These are phyloP conservation scores for Xenoacremonium recifei DNA, from an alignment of 2,329 filamentous ascomycete species.

Conservation along the genomic window DNA sequence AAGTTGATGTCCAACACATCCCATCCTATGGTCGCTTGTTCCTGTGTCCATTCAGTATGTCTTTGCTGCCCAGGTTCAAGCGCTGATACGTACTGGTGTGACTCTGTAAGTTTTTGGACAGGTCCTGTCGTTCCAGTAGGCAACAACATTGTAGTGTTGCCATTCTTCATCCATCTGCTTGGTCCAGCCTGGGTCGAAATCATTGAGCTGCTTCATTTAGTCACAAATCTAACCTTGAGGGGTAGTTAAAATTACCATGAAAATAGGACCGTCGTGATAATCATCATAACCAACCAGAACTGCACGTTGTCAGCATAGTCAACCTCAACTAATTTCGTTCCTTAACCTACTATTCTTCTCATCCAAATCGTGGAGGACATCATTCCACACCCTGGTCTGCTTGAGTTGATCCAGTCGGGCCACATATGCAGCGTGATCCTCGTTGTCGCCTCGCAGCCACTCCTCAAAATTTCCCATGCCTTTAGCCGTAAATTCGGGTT, in stretches of 20 bases:
- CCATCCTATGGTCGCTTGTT: slow-evolving; percentile 25
- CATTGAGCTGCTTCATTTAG: slow-evolving; percentile 21
- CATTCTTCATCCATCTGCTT: slow-evolving; percentile 17
- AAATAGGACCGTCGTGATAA: slow-evolving; percentile 19
- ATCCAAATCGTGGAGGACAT: slow-evolving; percentile 31
- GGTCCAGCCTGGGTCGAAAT: slow-evolving; percentile 24
- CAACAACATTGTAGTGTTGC: slow-evolving; percentile 2
- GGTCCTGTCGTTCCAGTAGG: slow-evolving; percentile 17
- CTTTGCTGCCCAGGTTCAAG: background rate
- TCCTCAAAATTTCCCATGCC: slow-evolving; percentile 8
- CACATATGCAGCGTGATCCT: no score
- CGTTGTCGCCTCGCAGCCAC: no score
- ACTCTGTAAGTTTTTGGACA: slow-evolving; percentile 18
- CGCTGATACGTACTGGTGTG: slow-evolving; percentile 21
- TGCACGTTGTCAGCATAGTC: no score
- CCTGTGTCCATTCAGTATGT: slow-evolving; percentile 17
- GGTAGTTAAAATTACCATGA: slow-evolving; percentile 18
- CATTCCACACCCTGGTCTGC: slow-evolving; percentile 9
- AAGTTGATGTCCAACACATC: slow-evolving; percentile 16
- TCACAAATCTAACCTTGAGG: background rate
- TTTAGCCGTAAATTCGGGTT: slow-evolving; percentile 9
- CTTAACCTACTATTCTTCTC: slow-evolving; percentile 25
- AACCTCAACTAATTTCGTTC: no score
- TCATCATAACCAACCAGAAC: background rate
- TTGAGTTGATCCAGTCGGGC: no score